Evolutionary conservation across 176 grass and related monocot genomes (phyloP), one percentile per base, ranked within the genome.

Genomic region (Aechmea fasciata): DNA sequence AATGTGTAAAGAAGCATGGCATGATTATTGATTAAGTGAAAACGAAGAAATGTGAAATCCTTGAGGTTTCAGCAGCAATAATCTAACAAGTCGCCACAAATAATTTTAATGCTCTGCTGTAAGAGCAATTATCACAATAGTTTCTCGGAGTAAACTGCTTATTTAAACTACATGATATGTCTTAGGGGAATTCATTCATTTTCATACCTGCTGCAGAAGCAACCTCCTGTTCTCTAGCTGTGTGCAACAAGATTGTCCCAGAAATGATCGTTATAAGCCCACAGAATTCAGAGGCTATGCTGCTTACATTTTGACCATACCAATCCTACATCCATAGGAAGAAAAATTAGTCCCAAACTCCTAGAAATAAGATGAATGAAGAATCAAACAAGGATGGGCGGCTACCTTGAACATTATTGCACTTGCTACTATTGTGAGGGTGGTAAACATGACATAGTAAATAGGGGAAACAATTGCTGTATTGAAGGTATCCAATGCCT

Each of bases 381-480:
- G 29, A 62, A 55, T 63, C 52, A 49, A 71, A 52, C 3, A 7
- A n/a, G 7, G 9, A 17, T 10, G 1, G 47, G 20, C 63, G 49
- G 67, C 2, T 81, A 99, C 94, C 94, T 99, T 93, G 78, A 99
- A 99, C 94, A 99, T 99, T 77, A 99, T 99, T 66, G 81, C 82
- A 82, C 84, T 99, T 2, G 94, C 89, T 68, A 88, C 65, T 83
- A 99, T 93, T 72, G 94, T 90, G 13, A 99, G 86, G 50, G 87
- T 93, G 1, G 94, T 99, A 65, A 99, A 93, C 89, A 93, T 90
- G 49, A 93, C 89, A 80, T 99, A 99, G 68, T 93, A 99, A 68
- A 99, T 85, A 51, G 87, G 89, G 29, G 94, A 99, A 47, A 99
- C 94, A 57, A 99, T 79, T 51, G 87, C 87, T 67, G 91, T 85